Evolutionary conservation across 108 stramenopile species (phyloP).

Genomic region (Stephanodiscus minutulus): DNA sequence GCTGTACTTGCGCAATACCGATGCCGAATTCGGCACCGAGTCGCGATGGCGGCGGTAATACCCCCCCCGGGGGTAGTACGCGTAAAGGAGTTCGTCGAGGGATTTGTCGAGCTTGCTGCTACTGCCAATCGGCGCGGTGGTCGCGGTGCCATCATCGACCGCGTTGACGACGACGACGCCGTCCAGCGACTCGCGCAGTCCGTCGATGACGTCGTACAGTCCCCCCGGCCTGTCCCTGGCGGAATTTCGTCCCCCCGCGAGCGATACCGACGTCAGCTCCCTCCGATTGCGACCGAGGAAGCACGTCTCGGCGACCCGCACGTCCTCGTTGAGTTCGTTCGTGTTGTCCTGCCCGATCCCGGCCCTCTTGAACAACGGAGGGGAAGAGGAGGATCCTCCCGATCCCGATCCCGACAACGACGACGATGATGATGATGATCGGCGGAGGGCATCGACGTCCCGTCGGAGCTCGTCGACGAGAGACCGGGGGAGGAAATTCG

Average conservation of each 20-base stretch:
- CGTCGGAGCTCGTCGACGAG: conserved; percentile 59
- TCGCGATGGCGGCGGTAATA: conserved; percentile 80
- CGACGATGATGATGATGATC: too few relatives aligned
- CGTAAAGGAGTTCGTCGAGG: conserved; percentile 68
- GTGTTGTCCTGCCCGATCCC: conserved; percentile 73
- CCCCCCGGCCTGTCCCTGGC: conserved; percentile 33
- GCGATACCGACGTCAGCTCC: conserved; percentile 22
- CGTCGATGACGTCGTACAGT: conserved; percentile 61
- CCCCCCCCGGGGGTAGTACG: conserved; percentile 78
- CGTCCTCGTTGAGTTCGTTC: conserved; percentile 60
- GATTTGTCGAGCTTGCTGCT: conserved; percentile 46
- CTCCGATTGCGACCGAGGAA: conserved; percentile 56
- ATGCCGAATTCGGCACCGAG: conserved; percentile 70
- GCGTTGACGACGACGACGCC: too few relatives aligned
- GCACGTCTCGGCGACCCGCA: conserved; percentile 76
- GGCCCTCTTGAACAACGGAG: conserved; percentile 58
- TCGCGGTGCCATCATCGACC: too few relatives aligned
- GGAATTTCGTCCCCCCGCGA: conserved; percentile 19
- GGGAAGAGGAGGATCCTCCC: too few relatives aligned
- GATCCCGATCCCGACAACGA: too few relatives aligned
- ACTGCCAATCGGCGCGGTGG: too few relatives aligned
- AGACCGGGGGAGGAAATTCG: conserved; percentile 52
- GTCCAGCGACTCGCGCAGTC: conserved; percentile 41
- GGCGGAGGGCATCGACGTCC: conserved; percentile 58
- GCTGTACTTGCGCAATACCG: conserved; percentile 63